Base-by-base conservation (phyloP, 257 asterid species). In the Nicotiana tomentosiformis region DNA sequence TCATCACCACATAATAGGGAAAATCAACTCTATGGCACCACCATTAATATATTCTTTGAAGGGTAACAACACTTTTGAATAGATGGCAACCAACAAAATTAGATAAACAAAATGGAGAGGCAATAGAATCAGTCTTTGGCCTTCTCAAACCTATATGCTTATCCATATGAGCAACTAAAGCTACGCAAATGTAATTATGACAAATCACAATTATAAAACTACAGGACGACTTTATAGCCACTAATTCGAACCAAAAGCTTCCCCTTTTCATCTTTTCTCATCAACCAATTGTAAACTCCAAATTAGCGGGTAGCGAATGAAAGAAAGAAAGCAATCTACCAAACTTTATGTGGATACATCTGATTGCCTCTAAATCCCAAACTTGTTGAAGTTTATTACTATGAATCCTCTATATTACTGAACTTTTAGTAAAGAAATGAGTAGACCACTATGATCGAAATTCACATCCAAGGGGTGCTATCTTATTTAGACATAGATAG, bases 401-500 rank as follows among this genome's bases (percentile, higher is more conserved):
- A n/a, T 37, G 77, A 69, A 70, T 70, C 11, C 57, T n/a, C 57
- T 39, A 37, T 2, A 39, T 37, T 37, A 2, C 32, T 37, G 32
- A 68, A 14, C 32, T 70, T 70, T 70, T 39, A 70, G 78, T 70
- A 70, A 43, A 18, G 37, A 46, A 46, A 46, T 1, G 10, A 46
- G 39, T 46, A 49, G 18, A 46, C 61, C 58, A 14, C 20, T 23
- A 72, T 46, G 61, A 72, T 46, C 61, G 29, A 20, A 72, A 72
- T 72, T 23, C 33, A 43, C 30, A 43, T 46, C 61, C 61, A 46
- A 72, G 10, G 37, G 35, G 60, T 12, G 49, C 79, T 23, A 14
- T 72, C 51, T 72, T 72, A 72, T 72, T 72, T 72, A 29, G 51
- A 49, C 61, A 72, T 72, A 46, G 61, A 72, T 72, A 72, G 79